A percentile compares a stretch with the other conserved stretches of the same genome.
Conservation (phyloP, 306 rosid species). For the Chamaecrista fasciculata region DNA sequence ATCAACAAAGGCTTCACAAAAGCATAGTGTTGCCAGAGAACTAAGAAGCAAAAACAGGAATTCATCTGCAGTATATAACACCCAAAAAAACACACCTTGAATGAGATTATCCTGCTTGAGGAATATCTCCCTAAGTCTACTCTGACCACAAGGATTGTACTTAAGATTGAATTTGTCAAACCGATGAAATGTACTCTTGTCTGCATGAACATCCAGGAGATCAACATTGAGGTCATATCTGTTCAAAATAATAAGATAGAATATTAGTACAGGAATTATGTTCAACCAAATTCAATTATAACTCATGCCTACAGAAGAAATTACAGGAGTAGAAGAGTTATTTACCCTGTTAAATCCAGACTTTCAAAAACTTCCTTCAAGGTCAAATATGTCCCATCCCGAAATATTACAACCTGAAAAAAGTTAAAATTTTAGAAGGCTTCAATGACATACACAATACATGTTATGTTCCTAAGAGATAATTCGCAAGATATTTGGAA, state of each 20-base stretch:
- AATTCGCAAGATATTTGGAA: not conserved
- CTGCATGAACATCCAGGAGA: conserved; percentile 86
- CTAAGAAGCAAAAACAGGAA: conserved; percentile 9
- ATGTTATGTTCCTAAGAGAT: not conserved
- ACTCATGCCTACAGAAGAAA: not conserved
- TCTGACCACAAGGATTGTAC: conserved; percentile 83
- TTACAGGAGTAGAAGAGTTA: not conserved
- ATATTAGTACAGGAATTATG: conserved; percentile 10
- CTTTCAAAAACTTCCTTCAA: conserved; percentile 84
- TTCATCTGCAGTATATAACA: not conserved
- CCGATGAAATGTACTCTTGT: conserved; percentile 82
- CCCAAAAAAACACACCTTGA: conserved; percentile 52
- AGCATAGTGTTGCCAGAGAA: not conserved
- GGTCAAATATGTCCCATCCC: conserved; percentile 80
- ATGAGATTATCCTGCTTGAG: conserved; percentile 79
- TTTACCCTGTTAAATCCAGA: conserved; percentile 69
- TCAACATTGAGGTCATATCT: conserved; percentile 80
- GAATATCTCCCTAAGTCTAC: conserved; percentile 79
- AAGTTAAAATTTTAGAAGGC: conserved; percentile 6
- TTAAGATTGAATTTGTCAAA: conserved; percentile 83
- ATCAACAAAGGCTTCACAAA: not conserved
- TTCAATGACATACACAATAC: conserved; percentile 1
- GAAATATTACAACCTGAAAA: conserved; percentile 72
- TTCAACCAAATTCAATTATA: not conserved
- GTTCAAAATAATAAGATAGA: conserved; percentile 24